Percentiles rank a stretch among this genome's conserved stretches.
phyloP scores from a whole-genome alignment of 73 alveolate species.

The Tetrahymena thermophila region DNA sequence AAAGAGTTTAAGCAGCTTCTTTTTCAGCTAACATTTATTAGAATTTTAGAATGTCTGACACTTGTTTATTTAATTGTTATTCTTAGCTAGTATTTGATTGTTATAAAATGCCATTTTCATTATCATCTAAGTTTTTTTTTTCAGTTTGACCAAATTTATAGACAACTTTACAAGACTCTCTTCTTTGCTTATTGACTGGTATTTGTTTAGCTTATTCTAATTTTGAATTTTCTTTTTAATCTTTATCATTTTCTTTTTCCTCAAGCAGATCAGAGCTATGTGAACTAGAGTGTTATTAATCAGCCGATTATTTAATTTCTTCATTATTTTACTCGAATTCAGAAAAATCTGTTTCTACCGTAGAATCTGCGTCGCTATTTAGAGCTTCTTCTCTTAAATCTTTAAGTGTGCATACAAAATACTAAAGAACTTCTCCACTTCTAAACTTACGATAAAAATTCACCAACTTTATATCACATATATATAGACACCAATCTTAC shows the following conservation, averaged over 20 bases:
- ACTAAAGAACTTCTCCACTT: neutral
- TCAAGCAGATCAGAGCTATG: neutral
- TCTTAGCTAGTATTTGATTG: too few species aligned
- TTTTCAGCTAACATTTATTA: neutral
- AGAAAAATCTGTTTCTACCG: neutral
- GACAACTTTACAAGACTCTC: neutral
- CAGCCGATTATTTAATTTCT: neutral
- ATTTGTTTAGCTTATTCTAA: neutral
- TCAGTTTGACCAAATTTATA: neutral
- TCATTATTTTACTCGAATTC: neutral
- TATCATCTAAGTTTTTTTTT: too few species aligned
- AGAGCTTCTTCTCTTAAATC: neutral
- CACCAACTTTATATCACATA: neutral
- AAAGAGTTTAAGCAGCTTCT: neutral
- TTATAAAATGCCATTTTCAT: too few species aligned
- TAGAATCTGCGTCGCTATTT: neutral
- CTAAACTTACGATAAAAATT: neutral
- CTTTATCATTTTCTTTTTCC: neutral
- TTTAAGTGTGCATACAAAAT: neutral
- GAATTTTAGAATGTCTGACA: neutral
- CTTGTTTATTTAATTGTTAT: too few species aligned
- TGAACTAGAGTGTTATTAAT: neutral
- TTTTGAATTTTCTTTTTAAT: neutral
- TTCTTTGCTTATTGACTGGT: neutral
- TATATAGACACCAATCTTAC: neutral